A percentile compares a stretch with the other conserved stretches of the same genome.
Evolutionary conservation across 306 rosid species (phyloP).

Genomic region (Trifolium fragiferum): DNA sequence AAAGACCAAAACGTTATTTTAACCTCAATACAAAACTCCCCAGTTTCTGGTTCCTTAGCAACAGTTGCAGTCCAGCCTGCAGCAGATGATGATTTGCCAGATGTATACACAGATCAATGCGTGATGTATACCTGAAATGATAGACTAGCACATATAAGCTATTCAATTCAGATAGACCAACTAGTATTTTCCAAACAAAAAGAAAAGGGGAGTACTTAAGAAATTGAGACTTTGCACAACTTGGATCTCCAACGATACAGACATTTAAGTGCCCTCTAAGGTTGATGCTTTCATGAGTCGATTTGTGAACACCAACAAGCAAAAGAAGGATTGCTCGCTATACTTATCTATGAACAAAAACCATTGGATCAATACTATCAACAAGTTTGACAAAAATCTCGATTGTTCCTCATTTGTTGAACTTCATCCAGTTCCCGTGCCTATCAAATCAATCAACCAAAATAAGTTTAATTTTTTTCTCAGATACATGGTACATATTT

Average conservation of each 20-base stretch:
- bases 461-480: slow-evolving; percentile 11
- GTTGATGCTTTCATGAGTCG: slow-evolving; percentile 96
- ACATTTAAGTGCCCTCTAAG: slow-evolving; percentile 94
- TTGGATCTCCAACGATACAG: slow-evolving; percentile 95
- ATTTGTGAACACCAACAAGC: slow-evolving; percentile 94
- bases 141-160: slow-evolving; percentile 32
- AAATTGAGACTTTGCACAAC: slow-evolving; percentile 97
- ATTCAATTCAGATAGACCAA: slow-evolving; percentile 31
- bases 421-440: slow-evolving; percentile 74
- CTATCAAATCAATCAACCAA: slow-evolving; percentile 52
- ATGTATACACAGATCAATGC: slow-evolving; percentile 95
- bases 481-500: not conserved
- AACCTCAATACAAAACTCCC: slow-evolving; percentile 99
- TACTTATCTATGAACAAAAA: slow-evolving; percentile 92
- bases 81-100: slow-evolving; percentile 99
- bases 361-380: slow-evolving; percentile 79
- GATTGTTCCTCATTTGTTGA: slow-evolving; percentile 83
- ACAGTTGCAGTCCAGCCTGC: slow-evolving; percentile 99
- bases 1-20: slow-evolving; percentile 25
- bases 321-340: slow-evolving; percentile 93
- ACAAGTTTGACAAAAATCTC: slow-evolving; percentile 89
- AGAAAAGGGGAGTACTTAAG: slow-evolving; percentile 64
- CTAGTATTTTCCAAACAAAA: slow-evolving; percentile 20
- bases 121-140: slow-evolving; percentile 74
- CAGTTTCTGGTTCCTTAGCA: slow-evolving; percentile 98